Evolutionary conservation across 768 basidiomycete species (phyloP).

Genomic region (Crepidotus variabilis): DNA sequence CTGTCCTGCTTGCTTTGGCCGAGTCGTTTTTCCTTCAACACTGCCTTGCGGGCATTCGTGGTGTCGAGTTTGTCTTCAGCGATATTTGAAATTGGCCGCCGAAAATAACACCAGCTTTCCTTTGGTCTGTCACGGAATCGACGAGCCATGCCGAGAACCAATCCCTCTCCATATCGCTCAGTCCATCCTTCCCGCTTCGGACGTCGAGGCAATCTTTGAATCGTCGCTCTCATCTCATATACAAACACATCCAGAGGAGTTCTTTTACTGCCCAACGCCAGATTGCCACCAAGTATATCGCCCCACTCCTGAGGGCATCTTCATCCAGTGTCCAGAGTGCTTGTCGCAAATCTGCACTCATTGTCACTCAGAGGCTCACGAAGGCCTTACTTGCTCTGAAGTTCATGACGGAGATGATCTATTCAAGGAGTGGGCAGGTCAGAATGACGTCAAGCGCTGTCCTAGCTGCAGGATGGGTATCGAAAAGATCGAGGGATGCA

Average conservation of each 20-base stretch:
- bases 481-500: slow-evolving; percentile 73
- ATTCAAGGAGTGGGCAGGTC: slow-evolving; percentile 61
- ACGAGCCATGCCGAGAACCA: slow-evolving; percentile 51
- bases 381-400: slow-evolving; percentile 63
- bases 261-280: slow-evolving; percentile 74
- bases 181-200: slow-evolving; percentile 41
- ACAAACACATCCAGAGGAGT: slow-evolving; percentile 55
- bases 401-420: slow-evolving; percentile 49
- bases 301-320: slow-evolving; percentile 39
- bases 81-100: slow-evolving; percentile 55
- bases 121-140: slow-evolving; percentile 65
- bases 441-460: slow-evolving; percentile 69
- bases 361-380: slow-evolving; percentile 57
- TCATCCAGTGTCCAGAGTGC: slow-evolving; percentile 70
- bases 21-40: slow-evolving; percentile 45
- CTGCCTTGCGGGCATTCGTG: slow-evolving; percentile 65
- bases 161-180: slow-evolving; percentile 54
- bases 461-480: slow-evolving; percentile 70
- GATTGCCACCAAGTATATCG: slow-evolving; percentile 78
- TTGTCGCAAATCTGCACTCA: slow-evolving; percentile 63
- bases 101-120: slow-evolving; percentile 59
- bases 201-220: slow-evolving; percentile 53
- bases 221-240: slow-evolving; percentile 63
- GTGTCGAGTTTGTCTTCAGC: slow-evolving; percentile 59
- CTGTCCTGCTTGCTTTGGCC: slow-evolving; percentile 73